Percentiles rank a stretch among this genome's conserved stretches.
Evolutionary conservation across 148 eudicot genomes (phyloP).

Genomic region (Rhododendron ferrugineum): DNA sequence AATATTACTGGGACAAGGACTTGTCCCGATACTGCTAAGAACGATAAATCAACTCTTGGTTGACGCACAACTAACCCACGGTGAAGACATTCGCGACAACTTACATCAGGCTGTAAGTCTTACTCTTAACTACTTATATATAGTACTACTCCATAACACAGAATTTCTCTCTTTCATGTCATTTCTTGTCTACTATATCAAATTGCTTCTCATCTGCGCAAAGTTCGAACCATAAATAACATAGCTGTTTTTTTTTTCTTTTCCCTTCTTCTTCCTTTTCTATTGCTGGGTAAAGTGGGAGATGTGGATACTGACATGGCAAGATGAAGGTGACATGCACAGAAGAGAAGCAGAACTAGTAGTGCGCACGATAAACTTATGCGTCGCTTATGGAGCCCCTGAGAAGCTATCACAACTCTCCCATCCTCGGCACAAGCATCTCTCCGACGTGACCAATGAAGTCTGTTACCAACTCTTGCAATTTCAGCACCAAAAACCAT

Average conservation of each 20-base stretch:
- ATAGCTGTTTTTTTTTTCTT: neutral
- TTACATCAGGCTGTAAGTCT: neutral
- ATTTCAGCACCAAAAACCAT: conserved; percentile 8
- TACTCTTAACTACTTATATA: too few relatives aligned
- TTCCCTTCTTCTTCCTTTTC: too few relatives aligned
- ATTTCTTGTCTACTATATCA: too few relatives aligned
- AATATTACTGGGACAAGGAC: neutral
- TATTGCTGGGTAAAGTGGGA: conserved; percentile 39
- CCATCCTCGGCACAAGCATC: conserved; percentile 30
- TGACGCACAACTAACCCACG: neutral
- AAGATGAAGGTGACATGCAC: conserved; percentile 37
- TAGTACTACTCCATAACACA: too few relatives aligned
- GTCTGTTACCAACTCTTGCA: conserved; percentile 42
- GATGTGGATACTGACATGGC: conserved; percentile 59
- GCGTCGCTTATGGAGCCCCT: conserved; percentile 20
- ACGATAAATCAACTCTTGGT: neutral
- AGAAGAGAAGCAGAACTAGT: conserved; percentile 53
- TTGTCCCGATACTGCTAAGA: neutral
- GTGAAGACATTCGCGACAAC: neutral
- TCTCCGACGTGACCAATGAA: conserved; percentile 33
- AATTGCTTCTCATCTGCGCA: too few relatives aligned
- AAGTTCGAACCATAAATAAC: too few relatives aligned
- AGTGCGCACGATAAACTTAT: conserved; percentile 40
- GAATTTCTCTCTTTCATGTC: too few relatives aligned
- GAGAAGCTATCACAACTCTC: neutral